Base-by-base conservation (phyloP, 1,284 basidiomycete species). In the Ceratobasidium sp. region DNA sequence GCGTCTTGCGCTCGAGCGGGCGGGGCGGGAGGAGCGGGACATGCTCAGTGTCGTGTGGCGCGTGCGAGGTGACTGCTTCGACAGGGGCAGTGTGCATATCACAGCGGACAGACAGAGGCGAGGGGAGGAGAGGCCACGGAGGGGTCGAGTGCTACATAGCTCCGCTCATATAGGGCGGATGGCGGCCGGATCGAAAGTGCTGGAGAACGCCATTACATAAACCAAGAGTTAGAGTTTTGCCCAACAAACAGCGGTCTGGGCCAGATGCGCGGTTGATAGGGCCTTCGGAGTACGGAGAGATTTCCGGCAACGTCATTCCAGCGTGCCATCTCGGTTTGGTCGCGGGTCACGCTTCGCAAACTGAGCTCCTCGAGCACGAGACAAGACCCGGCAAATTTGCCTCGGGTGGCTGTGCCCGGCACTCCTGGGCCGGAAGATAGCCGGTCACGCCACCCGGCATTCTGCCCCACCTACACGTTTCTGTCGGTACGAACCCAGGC, bases 1-100 rank as follows among this genome's bases (percentile, higher is more conserved):
- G 78, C 37, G 80, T 75, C 77, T 75, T 75, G 61, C 51, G 49
- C 71, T 75, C 71, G 25, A 57, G 46, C 1, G 70, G 44, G 25
- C 37, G 61, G 13, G 34, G 61, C 2, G 52, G 40, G 19, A 75
- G 46, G 32, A 75, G 71, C 15, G 71, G 54, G 13, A 52, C 71
- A 75, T 66, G 71, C 51, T 75, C 71, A 22, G n/a, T 43, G 67
- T 57, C 51, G 67, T 70, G 54, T 57, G 52, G 61, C 34, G 61
- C 61, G 61, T 64, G 61, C 6, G 49, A 22, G 65, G 32, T 46
- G 49, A 52, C 32, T 52, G 65, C 65, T 67, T 67, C 51, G 32
- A 32, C 66, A 4, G 66, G 32, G 32, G 66, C 66, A 68, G 66
- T 43, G 66, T 54, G 66, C 66, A 68, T 68, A 56, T 68, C 66